Conservation (phyloP, 2,329 filamentous ascomycete genomes). For the Setomelanomma holmii region DNA sequence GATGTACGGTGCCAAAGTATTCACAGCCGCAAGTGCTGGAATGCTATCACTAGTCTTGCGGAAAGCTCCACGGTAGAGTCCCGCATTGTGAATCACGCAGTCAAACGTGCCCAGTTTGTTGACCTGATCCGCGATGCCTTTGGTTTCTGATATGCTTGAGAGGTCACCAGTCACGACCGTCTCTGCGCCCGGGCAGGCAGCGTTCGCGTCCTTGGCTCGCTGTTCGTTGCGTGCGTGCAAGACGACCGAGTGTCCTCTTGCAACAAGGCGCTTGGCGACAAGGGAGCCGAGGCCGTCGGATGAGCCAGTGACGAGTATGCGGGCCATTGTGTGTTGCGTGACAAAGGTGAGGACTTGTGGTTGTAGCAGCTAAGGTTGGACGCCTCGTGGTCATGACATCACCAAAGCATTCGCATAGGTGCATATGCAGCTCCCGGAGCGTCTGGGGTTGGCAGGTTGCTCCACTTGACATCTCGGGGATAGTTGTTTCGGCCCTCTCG, state of each 20-base stretch:
- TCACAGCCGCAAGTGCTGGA: conserved; percentile 62
- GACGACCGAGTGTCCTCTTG: conserved; percentile 62
- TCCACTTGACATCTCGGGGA: no score
- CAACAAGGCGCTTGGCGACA: conserved; percentile 58
- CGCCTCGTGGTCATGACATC: neutral
- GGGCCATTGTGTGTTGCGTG: conserved; percentile 40
- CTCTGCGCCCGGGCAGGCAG: conserved; percentile 59
- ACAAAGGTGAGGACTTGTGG: no score
- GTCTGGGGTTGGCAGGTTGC: no score
- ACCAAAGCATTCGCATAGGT: neutral
- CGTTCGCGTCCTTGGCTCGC: conserved; percentile 58
- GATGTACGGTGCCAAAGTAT: conserved; percentile 65
- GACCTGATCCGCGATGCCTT: conserved; percentile 59
- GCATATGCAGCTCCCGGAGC: neutral
- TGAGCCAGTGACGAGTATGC: conserved; percentile 64
- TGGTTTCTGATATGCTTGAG: conserved; percentile 58
- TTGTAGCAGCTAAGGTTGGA: no score
- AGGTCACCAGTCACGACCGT: conserved; percentile 62
- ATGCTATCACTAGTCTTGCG: conserved; percentile 56
- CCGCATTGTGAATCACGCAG: conserved; percentile 66
- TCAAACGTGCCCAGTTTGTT: conserved; percentile 61
- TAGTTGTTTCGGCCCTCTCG: no score
- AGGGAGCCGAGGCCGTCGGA: conserved; percentile 64
- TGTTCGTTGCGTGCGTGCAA: conserved; percentile 65
- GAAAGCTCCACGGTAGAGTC: conserved; percentile 54